phyloP scores from a whole-genome alignment of 1,139 yeast species.

The Taphrina pruni region DNA sequence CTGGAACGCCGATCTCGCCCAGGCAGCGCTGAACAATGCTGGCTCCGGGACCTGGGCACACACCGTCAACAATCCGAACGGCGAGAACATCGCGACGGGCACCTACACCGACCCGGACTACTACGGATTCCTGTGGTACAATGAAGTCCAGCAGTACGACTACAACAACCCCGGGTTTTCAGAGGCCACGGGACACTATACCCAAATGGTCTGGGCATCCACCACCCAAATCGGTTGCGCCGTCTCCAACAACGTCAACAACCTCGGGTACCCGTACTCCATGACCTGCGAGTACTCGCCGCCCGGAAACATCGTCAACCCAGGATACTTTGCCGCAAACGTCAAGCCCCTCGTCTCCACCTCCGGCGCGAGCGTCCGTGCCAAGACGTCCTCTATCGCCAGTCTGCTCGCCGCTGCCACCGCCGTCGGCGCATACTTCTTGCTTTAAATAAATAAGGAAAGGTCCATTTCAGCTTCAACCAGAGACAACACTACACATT shows the following conservation, averaged over 20 bases:
- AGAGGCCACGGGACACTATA: conserved; percentile 63
- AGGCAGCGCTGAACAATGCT: conserved; percentile 65
- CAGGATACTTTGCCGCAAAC: conserved; percentile 49
- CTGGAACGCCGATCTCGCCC: conserved; percentile 65
- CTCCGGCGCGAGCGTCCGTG: not conserved
- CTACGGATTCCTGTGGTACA: conserved; percentile 77
- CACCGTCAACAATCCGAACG: conserved; percentile 66
- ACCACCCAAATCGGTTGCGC: conserved; percentile 72
- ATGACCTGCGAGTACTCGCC: conserved; percentile 66
- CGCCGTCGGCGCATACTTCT: conserved; percentile 15
- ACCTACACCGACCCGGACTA: conserved; percentile 53
- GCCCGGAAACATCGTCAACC: conserved; percentile 62
- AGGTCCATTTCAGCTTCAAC: not conserved
- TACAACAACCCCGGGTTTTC: conserved; percentile 54
- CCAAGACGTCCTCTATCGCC: not conserved
- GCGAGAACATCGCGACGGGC: conserved; percentile 76
- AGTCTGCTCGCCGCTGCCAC: conserved; percentile 15
- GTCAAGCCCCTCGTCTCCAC: conserved; percentile 28
- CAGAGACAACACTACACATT: too few species aligned
- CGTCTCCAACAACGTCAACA: conserved; percentile 56
- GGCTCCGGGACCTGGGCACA: conserved; percentile 68
- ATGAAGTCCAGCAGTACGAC: conserved; percentile 64
- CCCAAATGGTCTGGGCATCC: conserved; percentile 74
- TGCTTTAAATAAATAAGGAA: not conserved
- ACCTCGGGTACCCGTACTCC: conserved; percentile 51